Base-by-base conservation (phyloP, 331 rosid species). In the Quercus lobata region DNA sequence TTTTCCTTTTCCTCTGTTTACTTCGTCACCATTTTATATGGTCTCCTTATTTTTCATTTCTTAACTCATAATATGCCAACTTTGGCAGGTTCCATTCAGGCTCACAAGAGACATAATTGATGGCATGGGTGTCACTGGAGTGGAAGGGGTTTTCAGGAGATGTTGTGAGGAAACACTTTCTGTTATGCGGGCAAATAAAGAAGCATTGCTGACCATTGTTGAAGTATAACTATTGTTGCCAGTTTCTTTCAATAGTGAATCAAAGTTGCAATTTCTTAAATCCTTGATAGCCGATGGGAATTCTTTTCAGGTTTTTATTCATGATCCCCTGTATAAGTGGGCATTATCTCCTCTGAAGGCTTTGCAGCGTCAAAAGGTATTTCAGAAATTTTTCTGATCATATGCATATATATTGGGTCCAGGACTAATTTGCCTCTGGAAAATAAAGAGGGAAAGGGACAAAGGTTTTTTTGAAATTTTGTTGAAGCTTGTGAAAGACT, bases 161-260 rank as follows among this genome's bases (percentile, higher is more conserved):
- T 95, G 98, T 84, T 95, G 97, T 1, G 97, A 92, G 90, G 96
- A 95, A 89, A 95, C 98, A 27, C 93, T 95, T 35, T 95, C 94
- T 52, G 97, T 95, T 65, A 95, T 95, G 98, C 87, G 97, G 79
- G 89, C 96, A 63, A 95, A 95, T 86, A 92, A 92, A 86, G 97
- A 90, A 81, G 98, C 98, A 53, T 84, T 95, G 76, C 84, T 95
- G 82, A 95, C 98, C 37, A 95, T 92, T 76, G 76, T 95, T 75
- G 97, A 95, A 80, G 98, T 95, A 91, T 84, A 57, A 65, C 71
- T 74, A 72, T 52, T 52, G 58, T 16, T 18, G 61, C 71, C 57
- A 34, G 41, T 35, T 72, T 71, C 74, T 24, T 72, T 8, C 58
- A 57, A 32, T 65, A 77, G n/a, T 21, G 54, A 69, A 55, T 30